phyloP scores from a whole-genome alignment of 1,284 basidiomycete species.

The Ustilago loliicola region DNA sequence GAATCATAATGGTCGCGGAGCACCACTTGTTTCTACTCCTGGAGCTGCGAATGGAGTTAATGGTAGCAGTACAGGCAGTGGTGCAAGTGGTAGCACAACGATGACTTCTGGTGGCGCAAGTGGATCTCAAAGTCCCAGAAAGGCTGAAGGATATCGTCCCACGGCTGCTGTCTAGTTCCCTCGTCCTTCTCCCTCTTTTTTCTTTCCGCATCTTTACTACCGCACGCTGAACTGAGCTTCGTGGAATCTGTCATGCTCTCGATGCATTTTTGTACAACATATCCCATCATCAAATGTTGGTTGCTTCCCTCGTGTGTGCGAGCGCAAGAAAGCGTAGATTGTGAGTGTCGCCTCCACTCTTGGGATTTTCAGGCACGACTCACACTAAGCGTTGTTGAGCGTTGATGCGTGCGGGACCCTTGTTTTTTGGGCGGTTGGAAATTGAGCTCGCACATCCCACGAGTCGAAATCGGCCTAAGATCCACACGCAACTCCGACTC shows the following conservation, averaged over 20 bases:
- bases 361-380: constrained; percentile 4
- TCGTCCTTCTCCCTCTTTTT: neutral
- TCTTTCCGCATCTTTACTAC: neutral
- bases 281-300: too few relatives aligned
- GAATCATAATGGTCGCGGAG: constrained; percentile 48
- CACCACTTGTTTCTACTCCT: constrained; percentile 35
- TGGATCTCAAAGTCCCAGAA: constrained; percentile 31
- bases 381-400: neutral
- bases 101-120: constrained; percentile 12
- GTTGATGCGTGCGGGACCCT: neutral
- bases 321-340: too few relatives aligned
- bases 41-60: constrained; percentile 1
- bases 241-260: neutral
- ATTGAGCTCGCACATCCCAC: constrained; percentile 11
- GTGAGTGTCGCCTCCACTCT: neutral
- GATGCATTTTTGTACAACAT: constrained; percentile 8
- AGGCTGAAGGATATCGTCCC: constrained; percentile 41
- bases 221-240: too few relatives aligned
- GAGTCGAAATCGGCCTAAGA: neutral
- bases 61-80: neutral
- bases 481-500: neutral
- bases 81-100: constrained; percentile 3
- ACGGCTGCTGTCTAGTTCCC: constrained; percentile 36
- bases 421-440: neutral
- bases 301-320: too few relatives aligned